A percentile compares a stretch with the other conserved stretches of the same genome.
Conservation (phyloP, 2,329 filamentous ascomycete species). For the Stylonectria norvegica region DNA sequence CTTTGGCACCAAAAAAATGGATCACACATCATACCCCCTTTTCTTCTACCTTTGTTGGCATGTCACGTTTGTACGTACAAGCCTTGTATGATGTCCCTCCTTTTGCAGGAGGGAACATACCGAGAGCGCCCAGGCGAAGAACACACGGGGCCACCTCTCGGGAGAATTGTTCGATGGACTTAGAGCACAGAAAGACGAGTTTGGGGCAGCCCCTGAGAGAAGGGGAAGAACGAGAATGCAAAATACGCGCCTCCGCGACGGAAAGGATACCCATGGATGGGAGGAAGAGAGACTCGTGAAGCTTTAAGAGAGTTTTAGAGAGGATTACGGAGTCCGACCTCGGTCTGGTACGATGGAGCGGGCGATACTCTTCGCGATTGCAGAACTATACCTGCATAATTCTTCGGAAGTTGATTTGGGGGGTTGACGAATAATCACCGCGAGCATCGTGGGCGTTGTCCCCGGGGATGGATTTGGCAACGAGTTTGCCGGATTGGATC, state of each 20-base stretch:
- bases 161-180: constrained; percentile 27
- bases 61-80: constrained; percentile 11
- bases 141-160: constrained; percentile 20
- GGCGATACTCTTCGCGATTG: constrained; percentile 28
- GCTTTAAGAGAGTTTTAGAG: constrained; percentile 15
- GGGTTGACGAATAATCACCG: constrained; percentile 10
- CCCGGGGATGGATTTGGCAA: constrained; percentile 22
- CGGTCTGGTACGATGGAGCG: constrained; percentile 29
- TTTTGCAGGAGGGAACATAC: constrained; percentile 14
- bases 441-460: constrained; percentile 16
- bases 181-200: constrained; percentile 23
- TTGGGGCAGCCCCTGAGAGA: constrained; percentile 27
- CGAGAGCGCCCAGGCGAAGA: constrained; percentile 16
- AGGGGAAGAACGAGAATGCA: constrained; percentile 34
- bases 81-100: constrained; percentile 23
- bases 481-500: constrained; percentile 20
- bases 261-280: constrained; percentile 24
- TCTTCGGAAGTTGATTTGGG: constrained; percentile 22
- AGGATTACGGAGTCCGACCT: constrained; percentile 25
- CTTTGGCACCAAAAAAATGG: constrained; percentile 39
- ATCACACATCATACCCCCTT: constrained; percentile 38
- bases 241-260: constrained; percentile 25
- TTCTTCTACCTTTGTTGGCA: constrained; percentile 26
- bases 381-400: constrained; percentile 28
- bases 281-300: constrained; percentile 17